phyloP scores from a whole-genome alignment of 2,329 filamentous ascomycete species.

The Aspergillus fumigatiaffinis region DNA sequence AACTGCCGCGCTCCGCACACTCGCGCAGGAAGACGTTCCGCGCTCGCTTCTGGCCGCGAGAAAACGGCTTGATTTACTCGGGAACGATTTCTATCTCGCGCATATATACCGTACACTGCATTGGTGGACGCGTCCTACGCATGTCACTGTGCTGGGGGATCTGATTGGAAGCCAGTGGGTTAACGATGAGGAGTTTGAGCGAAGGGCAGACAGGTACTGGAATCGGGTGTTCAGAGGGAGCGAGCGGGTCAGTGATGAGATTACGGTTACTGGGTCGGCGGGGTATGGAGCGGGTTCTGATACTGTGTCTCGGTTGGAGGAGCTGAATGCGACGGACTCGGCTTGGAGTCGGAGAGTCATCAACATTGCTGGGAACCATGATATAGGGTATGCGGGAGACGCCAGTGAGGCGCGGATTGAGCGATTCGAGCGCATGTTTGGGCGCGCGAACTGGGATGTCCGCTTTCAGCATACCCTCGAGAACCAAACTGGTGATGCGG shows the following conservation, averaged over 20 bases:
- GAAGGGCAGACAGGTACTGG: slow-evolving; percentile 74
- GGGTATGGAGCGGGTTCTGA: slow-evolving; percentile 39
- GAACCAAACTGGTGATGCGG: neutral
- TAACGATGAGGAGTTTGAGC: slow-evolving; percentile 74
- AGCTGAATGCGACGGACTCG: slow-evolving; percentile 36
- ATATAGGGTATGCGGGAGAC: slow-evolving; percentile 94
- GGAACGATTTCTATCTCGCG: slow-evolving; percentile 91
- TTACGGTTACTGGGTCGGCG: slow-evolving; percentile 30
- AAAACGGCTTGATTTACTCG: slow-evolving; percentile 82
- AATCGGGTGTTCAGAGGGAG: slow-evolving; percentile 68
- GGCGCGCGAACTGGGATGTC: slow-evolving; percentile 85
- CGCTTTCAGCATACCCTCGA: slow-evolving; percentile 59
- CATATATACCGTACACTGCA: slow-evolving; percentile 82
- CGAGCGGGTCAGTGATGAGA: slow-evolving; percentile 55
- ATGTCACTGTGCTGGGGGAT: slow-evolving; percentile 85
- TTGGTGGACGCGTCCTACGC: slow-evolving; percentile 83
- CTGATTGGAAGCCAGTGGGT: slow-evolving; percentile 96
- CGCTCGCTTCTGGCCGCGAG: slow-evolving; percentile 62
- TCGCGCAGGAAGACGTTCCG: slow-evolving; percentile 65
- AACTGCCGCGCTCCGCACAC: slow-evolving; percentile 16
- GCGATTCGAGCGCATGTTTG: slow-evolving; percentile 81
- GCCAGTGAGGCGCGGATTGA: slow-evolving; percentile 69
- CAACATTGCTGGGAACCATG: slow-evolving; percentile 91
- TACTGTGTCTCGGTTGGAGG: slow-evolving; percentile 22
- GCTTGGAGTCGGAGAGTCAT: slow-evolving; percentile 75